Percentiles rank a stretch among this genome's conserved stretches.
Conservation (phyloP, 1,284 basidiomycete species). For the Irpex lacteus region DNA sequence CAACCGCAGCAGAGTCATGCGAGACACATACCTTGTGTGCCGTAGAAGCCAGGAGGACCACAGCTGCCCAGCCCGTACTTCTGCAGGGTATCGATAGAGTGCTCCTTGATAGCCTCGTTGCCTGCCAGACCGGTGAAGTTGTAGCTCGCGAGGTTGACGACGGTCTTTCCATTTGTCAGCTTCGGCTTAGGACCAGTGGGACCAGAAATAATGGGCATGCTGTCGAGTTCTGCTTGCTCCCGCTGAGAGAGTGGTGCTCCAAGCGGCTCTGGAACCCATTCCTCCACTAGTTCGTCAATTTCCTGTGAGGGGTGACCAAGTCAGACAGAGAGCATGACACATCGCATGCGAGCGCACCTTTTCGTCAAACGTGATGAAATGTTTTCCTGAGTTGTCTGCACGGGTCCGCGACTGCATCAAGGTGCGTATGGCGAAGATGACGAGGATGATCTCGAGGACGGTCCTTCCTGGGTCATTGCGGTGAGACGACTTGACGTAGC, state of each 20-base stretch:
- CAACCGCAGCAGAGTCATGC: slow-evolving; percentile 35
- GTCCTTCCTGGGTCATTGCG: slow-evolving; percentile 92
- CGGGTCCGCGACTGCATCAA: slow-evolving; percentile 88
- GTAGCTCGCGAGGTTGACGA: slow-evolving; percentile 86
- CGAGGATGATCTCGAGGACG: slow-evolving; percentile 85
- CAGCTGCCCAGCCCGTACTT: slow-evolving; percentile 96
- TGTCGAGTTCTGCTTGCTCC: slow-evolving; percentile 70
- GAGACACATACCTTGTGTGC: slow-evolving; percentile 75
- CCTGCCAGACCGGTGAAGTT: slow-evolving; percentile 93
- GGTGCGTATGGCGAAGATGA: slow-evolving; percentile 89
- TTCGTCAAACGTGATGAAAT: slow-evolving; percentile 88
- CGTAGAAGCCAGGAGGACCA: slow-evolving; percentile 97
- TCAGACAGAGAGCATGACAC: slow-evolving; percentile 2
- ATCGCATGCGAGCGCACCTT: slow-evolving; percentile 55
- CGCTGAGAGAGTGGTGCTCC: slow-evolving; percentile 56
- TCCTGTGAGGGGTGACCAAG: slow-evolving; percentile 54
- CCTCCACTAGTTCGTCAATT: slow-evolving; percentile 94
- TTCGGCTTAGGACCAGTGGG: slow-evolving; percentile 84
- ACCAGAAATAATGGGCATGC: slow-evolving; percentile 80
- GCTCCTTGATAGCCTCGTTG: slow-evolving; percentile 85
- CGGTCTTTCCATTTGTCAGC: slow-evolving; percentile 76
- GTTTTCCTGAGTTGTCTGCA: slow-evolving; percentile 81
- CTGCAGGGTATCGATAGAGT: slow-evolving; percentile 83
- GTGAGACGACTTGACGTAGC: slow-evolving; percentile 90
- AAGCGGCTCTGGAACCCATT: slow-evolving; percentile 92